Base-by-base conservation (phyloP, 2,329 filamentous ascomycete genomes). In the Xylaria sp. region DNA sequence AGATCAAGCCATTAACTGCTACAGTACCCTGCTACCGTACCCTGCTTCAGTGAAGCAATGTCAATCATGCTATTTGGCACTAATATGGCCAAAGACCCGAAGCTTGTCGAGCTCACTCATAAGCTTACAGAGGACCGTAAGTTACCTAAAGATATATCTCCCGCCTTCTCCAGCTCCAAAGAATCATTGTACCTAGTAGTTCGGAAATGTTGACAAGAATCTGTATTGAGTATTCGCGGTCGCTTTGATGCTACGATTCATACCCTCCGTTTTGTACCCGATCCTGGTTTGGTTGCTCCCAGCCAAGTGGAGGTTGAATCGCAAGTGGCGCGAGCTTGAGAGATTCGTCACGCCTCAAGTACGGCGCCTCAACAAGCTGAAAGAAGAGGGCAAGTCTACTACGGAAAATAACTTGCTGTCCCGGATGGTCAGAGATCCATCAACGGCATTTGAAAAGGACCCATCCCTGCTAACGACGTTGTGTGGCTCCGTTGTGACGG, bases 271-370 rank as follows among this genome's bases (percentile, higher is more conserved):
- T 17, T 49, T 66, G 6, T 60, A 66, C 6, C 50, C 60, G 28
- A 11, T 58, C 4, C 25, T 60, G 35, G 64, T 61, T 6, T 66
- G 64, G 64, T 31, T 60, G 9, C 57, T 63, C 12, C 60, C 64
- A 15, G 47, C 49, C 7, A 63, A 63, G 42, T 61, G 60, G 64
- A 33, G 42, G 1, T 23, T 63, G 52, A 15, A 25, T 11, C 11
- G 35, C 14, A 43, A 15, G 19, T 11, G 5, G 35, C 14, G 37
- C 15, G 45, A 60, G 11, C 19, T 63, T 1, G 43, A 33, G 9
- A 19, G 15, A 14, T 52, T 35, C 25, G 53, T 66, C 6, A 45
- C 35, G 9, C 60, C 64, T 2, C 14, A n/a, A n/a, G 57, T 66
- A 14, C 19, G 12, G 15, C 21, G 35, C 19, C 54, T 50, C 47